Evolutionary conservation across 2,329 filamentous ascomycete species (phyloP).

Genomic region (Colletotrichum sp.): DNA sequence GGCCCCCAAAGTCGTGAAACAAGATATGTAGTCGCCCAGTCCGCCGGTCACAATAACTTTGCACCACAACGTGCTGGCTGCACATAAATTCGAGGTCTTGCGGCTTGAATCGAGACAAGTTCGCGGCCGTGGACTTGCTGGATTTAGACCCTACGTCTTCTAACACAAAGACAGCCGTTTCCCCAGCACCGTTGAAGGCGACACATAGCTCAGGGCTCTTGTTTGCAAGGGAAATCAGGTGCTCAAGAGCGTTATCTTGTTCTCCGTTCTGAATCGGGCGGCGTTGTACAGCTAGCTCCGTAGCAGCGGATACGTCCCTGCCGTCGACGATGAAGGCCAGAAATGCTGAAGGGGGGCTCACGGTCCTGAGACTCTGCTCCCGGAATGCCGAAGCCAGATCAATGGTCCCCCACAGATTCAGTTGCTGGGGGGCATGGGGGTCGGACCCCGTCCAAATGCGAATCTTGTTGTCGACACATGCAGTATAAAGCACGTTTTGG

Average conservation of each 20-base stretch:
- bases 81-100: slow-evolving; percentile 51
- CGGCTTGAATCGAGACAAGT: slow-evolving; percentile 78
- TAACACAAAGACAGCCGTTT: slow-evolving; percentile 91
- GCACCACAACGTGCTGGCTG: slow-evolving; percentile 66
- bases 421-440: slow-evolving; percentile 69
- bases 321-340: slow-evolving; percentile 80
- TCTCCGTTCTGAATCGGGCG: slow-evolving; percentile 17
- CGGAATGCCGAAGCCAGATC: slow-evolving; percentile 77
- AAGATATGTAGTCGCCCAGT: slow-evolving; percentile 74
- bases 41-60: slow-evolving; percentile 72
- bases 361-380: slow-evolving; percentile 26
- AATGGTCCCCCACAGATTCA: slow-evolving; percentile 82
- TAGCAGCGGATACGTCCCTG: slow-evolving; percentile 77
- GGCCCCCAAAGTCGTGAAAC: slow-evolving; percentile 84
- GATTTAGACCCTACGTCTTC: slow-evolving; percentile 81
- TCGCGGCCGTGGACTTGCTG: slow-evolving; percentile 71
- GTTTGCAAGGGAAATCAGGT: slow-evolving; percentile 85
- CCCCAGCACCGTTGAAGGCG: slow-evolving; percentile 80
- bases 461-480: slow-evolving; percentile 80
- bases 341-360: neutral
- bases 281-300: slow-evolving; percentile 74
- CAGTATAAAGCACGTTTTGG: slow-evolving; percentile 89
- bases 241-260: slow-evolving; percentile 73
- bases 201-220: slow-evolving; percentile 87
- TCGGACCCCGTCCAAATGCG: slow-evolving; percentile 85